phyloP scores from a whole-genome alignment of 2,329 filamentous ascomycete species.

The Allantophomopsis cytisporea region DNA sequence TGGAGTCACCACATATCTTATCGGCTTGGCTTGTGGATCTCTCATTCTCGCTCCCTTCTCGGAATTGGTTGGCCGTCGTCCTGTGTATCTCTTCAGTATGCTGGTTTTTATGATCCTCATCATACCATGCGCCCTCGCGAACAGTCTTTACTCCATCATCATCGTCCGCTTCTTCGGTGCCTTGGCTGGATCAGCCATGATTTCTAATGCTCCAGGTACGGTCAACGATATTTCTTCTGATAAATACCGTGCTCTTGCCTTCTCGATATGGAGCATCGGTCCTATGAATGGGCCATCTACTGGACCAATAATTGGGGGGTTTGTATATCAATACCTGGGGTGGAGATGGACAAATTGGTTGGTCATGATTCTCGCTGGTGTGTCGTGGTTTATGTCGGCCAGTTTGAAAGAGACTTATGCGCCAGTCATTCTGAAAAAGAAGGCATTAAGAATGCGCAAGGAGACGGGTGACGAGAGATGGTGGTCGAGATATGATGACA shows the following conservation, averaged over 20 bases:
- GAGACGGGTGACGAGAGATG: conserved; percentile 58
- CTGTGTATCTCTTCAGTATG: conserved; percentile 58
- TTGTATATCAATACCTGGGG: conserved; percentile 61
- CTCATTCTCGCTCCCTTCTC: conserved; percentile 62
- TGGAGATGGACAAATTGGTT: conserved; percentile 89
- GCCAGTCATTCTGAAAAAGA: conserved; percentile 53
- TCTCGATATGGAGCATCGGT: conserved; percentile 72
- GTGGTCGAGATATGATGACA: conserved; percentile 73
- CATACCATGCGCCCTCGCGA: conserved; percentile 57
- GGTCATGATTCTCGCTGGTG: conserved; percentile 56
- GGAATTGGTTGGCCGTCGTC: conserved; percentile 54
- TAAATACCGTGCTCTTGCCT: conserved; percentile 67
- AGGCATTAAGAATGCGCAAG: conserved; percentile 49
- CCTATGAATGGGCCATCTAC: conserved; percentile 64
- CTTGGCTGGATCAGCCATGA: conserved; percentile 64
- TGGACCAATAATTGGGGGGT: conserved; percentile 67
- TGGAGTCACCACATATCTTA: conserved; percentile 65
- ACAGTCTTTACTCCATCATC: conserved; percentile 55
- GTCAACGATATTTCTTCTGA: conserved; percentile 75
- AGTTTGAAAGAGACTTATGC: conserved; percentile 64
- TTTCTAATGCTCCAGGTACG: conserved; percentile 71
- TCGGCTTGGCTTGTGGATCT: conserved; percentile 60
- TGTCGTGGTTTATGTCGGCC: conserved; percentile 42
- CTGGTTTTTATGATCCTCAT: conserved; percentile 52
- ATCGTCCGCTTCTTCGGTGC: conserved; percentile 61